Evolutionary conservation across 2,329 filamentous ascomycete species (phyloP), one percentile per base, ranked within the genome.

Genomic region (Apiospora koreana): DNA sequence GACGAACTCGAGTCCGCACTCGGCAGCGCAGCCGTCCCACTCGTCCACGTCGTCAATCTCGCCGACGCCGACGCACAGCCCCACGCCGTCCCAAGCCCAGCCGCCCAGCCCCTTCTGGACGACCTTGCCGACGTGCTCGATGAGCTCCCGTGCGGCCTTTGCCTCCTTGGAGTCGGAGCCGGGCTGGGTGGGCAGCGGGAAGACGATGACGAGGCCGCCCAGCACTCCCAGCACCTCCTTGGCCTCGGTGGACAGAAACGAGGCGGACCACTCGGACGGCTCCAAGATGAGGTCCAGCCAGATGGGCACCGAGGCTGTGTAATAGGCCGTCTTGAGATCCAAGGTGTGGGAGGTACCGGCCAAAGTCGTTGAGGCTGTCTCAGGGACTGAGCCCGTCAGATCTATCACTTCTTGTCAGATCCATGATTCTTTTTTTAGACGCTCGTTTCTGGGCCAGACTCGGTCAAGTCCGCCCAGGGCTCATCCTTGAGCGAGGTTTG

Each of bases 11-110:
- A 92, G 79, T 1, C 88, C 88, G 45, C 78, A 83, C 70, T 87
- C 86, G 4, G 84, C 84, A 74, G 88, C 90, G 28, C 85, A 74
- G 69, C 89, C 88, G 74, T 92, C 90, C 89, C 89, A 91, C 72
- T 87, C 85, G 38, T 89, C 88, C 16, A 86, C 79, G 46, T 84
- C 83, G 42, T 79, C 75, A 7, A 77, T 77, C 62, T 81, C 81
- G 28, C 83, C 86, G 41, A 92, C 84, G 0, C 87, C 89, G 1
- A 92, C 81, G 1, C 86, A 91, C 16, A 93, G 75, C 21, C 84
- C 83, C 0, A 91, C 88, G 0, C 90, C 91, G 70, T 92, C 90
- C 90, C 90, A 92, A 2, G 83, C 82, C 83, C 85, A 88, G 9
- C 88, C 88, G 3, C 89, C 89, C 2, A 90, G 82, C 0, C 88